Evolutionary conservation across 768 basidiomycete species (phyloP), one percentile per base, ranked within the genome.

Genomic region (Candolleomyces eurysporus): DNA sequence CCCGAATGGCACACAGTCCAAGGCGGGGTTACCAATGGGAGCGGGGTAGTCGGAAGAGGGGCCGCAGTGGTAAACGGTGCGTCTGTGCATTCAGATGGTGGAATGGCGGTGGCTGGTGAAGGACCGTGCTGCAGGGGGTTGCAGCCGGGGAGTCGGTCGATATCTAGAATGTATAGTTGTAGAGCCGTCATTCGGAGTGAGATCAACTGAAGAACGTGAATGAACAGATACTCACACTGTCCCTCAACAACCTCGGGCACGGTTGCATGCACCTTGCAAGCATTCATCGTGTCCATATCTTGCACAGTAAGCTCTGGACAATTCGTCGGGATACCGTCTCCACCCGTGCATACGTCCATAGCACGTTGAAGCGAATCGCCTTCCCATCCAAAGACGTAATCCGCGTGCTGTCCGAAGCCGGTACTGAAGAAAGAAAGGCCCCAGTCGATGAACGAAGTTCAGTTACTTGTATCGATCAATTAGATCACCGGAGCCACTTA

Each of bases 381-480:
- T 36, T 61, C 61, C 61, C 61, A 61, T 30, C 61, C 61, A 46
- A 61, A 61, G 39, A 61, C 55, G 32, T 61, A 61, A 55, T 61
- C 61, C 17, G 61, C 61, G 26, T 61, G 61, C 22, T 61, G 61
- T 22, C 61, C 61, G 42, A 45, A 61, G 1, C 61, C 61, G 13
- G 61, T 50, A 7, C 60, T 61, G 32, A 14, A 55, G 36, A 49
- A 40, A 45, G 19, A 32, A 48, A 9, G 8, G 9, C 8, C 13
- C n/a, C 13, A 50, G 32, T 10, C 32, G 13, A 42, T 5, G 16
- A 19, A 50, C 4, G n/a, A 13, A 39, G 26, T 26, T 26, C 26
- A 26, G 26, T 26, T 26, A 26, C 26, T 26, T 26, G 26, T 26
- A 26, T 26, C 26, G 26, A 26, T 26, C 26, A 26, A 26, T 26